These are phyloP conservation scores for Brasenia schreberi DNA, from an alignment of 164 flowering plant genomes.

Conservation along the genomic window DNA sequence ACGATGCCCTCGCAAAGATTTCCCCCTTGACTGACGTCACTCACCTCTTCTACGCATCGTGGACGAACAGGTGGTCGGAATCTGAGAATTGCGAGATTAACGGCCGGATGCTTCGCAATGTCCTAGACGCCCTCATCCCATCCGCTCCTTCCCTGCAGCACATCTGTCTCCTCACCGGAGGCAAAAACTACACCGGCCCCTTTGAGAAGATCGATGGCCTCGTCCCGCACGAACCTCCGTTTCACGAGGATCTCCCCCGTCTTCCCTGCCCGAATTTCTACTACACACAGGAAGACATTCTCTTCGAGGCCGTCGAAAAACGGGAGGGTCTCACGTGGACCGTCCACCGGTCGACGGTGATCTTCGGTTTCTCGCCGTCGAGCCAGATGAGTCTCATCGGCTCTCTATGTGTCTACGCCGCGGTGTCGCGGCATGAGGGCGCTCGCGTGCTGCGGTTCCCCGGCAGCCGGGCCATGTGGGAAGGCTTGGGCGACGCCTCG, in stretches of 20 bases:
- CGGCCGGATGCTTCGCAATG: slow-evolving; percentile 52
- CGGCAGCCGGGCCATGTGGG: slow-evolving; percentile 46
- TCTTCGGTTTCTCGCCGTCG: slow-evolving; percentile 71
- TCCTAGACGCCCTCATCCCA: slow-evolving; percentile 47
- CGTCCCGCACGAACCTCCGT: slow-evolving; percentile 45
- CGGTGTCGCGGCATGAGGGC: slow-evolving; percentile 63
- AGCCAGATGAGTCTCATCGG: slow-evolving; percentile 64
- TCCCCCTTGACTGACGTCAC: slow-evolving; percentile 57
- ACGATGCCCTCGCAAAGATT: slow-evolving; percentile 37
- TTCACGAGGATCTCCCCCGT: slow-evolving; percentile 57
- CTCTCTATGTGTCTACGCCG: slow-evolving; percentile 55
- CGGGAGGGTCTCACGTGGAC: slow-evolving; percentile 59
- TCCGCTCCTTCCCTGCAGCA: slow-evolving; percentile 51
- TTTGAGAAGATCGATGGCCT: slow-evolving; percentile 26
- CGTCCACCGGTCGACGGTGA: slow-evolving; percentile 40
- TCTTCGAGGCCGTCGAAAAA: slow-evolving; percentile 36
- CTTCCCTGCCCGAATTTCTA: slow-evolving; percentile 45
- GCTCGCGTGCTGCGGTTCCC: slow-evolving; percentile 37
- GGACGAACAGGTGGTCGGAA: slow-evolving; percentile 38
- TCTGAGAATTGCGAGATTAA: slow-evolving; percentile 37
- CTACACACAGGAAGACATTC: slow-evolving; percentile 46
- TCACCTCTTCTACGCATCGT: slow-evolving; percentile 61
- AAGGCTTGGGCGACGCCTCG: slow-evolving; percentile 33
- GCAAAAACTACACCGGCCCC: slow-evolving; percentile 52
- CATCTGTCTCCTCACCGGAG: slow-evolving; percentile 62